Percentiles rank a stretch among this genome's conserved stretches.
These are phyloP conservation scores for Chloris gayana DNA, from an alignment of 176 grass and related monocot genomes.

Conservation along the genomic window DNA sequence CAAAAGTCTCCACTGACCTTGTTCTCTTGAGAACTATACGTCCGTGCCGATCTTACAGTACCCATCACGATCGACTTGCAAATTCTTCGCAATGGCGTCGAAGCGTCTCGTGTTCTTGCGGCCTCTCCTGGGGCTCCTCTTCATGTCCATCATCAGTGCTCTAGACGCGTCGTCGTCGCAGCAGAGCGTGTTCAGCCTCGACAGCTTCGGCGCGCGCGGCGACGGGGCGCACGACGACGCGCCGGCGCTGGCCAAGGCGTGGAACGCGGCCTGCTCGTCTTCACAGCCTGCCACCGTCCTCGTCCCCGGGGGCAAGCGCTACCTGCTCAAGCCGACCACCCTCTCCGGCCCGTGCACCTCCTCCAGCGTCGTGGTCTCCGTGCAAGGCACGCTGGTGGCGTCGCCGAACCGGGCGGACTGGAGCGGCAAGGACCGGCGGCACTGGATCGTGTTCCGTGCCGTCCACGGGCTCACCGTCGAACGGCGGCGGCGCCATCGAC, in stretches of 20 bases:
- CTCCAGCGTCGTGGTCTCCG: slow-evolving; percentile 45
- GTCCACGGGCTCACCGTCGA: slow-evolving; percentile 43
- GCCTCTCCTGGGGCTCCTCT: background rate
- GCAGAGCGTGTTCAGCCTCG: slow-evolving; percentile 51
- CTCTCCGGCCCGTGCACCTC: slow-evolving; percentile 77
- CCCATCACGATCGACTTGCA: background rate
- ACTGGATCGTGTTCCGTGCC: slow-evolving; percentile 58
- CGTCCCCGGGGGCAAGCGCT: slow-evolving; percentile 53
- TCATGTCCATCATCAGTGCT: background rate
- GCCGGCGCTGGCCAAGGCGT: slow-evolving; percentile 52
- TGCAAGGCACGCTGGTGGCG: slow-evolving; percentile 67
- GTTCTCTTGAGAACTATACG: background rate
- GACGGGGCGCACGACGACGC: slow-evolving; percentile 64
- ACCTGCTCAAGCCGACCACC: slow-evolving; percentile 50
- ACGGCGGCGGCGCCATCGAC: slow-evolving; percentile 67
- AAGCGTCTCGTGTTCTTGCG: background rate
- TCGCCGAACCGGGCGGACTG: slow-evolving; percentile 43
- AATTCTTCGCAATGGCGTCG: background rate
- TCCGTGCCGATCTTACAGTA: background rate
- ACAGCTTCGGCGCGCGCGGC: slow-evolving; percentile 55
- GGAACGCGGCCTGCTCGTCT: slow-evolving; percentile 63
- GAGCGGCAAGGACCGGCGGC: slow-evolving; percentile 33
- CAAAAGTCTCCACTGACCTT: background rate
- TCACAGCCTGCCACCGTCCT: slow-evolving; percentile 45
- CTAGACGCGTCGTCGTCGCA: slow-evolving; percentile 1